Conservation (phyloP, 768 basidiomycete species). For the Clathrus columnatus region DNA sequence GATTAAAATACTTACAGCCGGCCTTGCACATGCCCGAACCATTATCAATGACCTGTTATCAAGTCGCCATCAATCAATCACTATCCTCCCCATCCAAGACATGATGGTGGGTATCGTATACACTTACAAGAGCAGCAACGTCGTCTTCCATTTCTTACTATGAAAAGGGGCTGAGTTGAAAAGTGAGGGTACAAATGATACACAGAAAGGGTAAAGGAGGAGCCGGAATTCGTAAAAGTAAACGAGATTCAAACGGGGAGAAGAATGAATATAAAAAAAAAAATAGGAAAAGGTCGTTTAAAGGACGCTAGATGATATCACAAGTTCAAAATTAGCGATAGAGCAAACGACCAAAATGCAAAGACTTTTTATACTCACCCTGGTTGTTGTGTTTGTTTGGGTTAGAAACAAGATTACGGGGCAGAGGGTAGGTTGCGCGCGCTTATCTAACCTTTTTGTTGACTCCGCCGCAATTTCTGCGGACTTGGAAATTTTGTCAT, state of each 20-base stretch:
- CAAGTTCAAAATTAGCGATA: neutral
- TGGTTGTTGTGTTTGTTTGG: neutral
- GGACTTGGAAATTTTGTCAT: neutral
- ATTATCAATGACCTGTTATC: constrained; percentile 73
- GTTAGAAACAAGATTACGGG: neutral
- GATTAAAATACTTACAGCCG: constrained; percentile 62
- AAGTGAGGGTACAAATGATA: constrained; percentile 12
- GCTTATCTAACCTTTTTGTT: neutral
- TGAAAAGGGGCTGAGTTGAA: constrained; percentile 17
- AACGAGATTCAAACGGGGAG: constrained; percentile 17
- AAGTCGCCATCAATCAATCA: constrained; percentile 4
- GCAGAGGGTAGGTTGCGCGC: neutral
- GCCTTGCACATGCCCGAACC: constrained; percentile 99
- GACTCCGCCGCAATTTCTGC: neutral
- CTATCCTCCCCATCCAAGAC: neutral
- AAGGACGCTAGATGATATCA: neutral
- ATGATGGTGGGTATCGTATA: neutral
- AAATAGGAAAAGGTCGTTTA: neutral
- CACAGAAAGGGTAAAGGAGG: neutral
- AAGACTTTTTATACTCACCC: neutral
- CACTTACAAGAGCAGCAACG: constrained; percentile 45
- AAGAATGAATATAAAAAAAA: neutral
- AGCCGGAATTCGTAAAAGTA: constrained; percentile 18
- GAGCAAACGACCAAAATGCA: too few relatives aligned
- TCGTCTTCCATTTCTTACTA: constrained; percentile 50